Conservation (phyloP, 352 stramenopile species). For the Phytophthora pistaciae region DNA sequence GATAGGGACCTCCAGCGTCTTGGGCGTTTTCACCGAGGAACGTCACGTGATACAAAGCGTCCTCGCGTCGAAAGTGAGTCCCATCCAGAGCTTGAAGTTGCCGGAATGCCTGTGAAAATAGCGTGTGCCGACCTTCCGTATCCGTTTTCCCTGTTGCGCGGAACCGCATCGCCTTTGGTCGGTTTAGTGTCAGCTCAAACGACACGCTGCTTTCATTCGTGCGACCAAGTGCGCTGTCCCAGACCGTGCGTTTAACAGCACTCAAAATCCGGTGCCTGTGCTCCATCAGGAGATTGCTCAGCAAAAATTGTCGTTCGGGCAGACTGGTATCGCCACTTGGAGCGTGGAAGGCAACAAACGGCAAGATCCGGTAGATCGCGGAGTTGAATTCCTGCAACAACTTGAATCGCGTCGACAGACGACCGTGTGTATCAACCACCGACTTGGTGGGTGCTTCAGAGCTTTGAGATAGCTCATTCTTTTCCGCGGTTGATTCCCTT, state of each 20-base stretch:
- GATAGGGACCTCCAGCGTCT: slow-evolving; percentile 88
- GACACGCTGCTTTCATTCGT: slow-evolving; percentile 51
- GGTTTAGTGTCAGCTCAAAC: slow-evolving; percentile 84
- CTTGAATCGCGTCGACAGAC: slow-evolving; percentile 70
- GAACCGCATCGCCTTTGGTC: slow-evolving; percentile 86
- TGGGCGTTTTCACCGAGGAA: slow-evolving; percentile 90
- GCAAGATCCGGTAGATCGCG: slow-evolving; percentile 64
- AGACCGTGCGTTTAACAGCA: slow-evolving; percentile 73
- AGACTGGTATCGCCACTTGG: slow-evolving; percentile 11
- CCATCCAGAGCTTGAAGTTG: slow-evolving; percentile 76
- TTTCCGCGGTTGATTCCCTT: slow-evolving; percentile 13
- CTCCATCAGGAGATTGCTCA: slow-evolving; percentile 49
- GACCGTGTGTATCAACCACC: slow-evolving; percentile 40
- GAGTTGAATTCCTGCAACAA: slow-evolving; percentile 82
- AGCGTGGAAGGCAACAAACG: slow-evolving; percentile 53
- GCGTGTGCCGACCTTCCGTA: slow-evolving; percentile 62
- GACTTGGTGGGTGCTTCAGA: slow-evolving; percentile 1
- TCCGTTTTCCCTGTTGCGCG: slow-evolving; percentile 67
- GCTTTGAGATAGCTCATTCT: slow-evolving; percentile 1
- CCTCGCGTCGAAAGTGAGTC: slow-evolving; percentile 67
- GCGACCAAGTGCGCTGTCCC: slow-evolving; percentile 70
- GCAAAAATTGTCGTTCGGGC: slow-evolving; percentile 22
- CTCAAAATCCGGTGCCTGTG: slow-evolving; percentile 79
- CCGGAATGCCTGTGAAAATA: slow-evolving; percentile 89
- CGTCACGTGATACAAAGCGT: slow-evolving; percentile 85